Evolutionary conservation across 805 yeast species (phyloP), one percentile per base, ranked within the genome.

Genomic region (Ascoidea tarda): DNA sequence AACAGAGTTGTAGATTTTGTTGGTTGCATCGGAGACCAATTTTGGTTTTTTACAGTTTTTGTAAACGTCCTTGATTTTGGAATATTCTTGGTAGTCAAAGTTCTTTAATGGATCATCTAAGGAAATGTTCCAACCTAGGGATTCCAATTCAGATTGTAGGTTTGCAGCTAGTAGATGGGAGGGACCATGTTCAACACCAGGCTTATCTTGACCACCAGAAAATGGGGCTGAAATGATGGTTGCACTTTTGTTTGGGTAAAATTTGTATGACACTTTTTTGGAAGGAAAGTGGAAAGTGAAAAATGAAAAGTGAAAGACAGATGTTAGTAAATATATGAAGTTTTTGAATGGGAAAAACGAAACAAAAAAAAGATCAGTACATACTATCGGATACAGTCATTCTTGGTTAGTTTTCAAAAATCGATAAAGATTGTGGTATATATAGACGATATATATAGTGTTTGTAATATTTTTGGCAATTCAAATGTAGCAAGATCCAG

Each of bases 151-250:
- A 32, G 72, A 58, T 55, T 77, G 71, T 54, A 91, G 72, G 4
- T 96, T 96, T 52, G 79, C 77, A 56, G 83, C 76, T 49, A 89
- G 66, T 58, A 91, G 71, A 66, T 79, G 84, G 55, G 81, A 77
- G n/a, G 99, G 98, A 44, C 97, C 99, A 50, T 79, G 76, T 63
- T 91, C 99, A 46, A 91, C 97, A 57, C 99, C 99, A 31, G 81
- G 77, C 63, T 87, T 87, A 46, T 88, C 90, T 67, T 91, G 99
- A 56, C 99, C 99, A 31, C 97, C 98, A 45, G 89, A 79, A 68
- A 91, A 93, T 51, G 98, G 98, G 0, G 96, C 97, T 16, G 82
- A 73, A 55, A 93, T 78, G 52, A 91, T 71, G n/a, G 88, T 76
- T 45, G 81, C 77, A 51, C 77, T 71, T 60, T 73, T 79, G 50